Conservation (phyloP, 768 basidiomycete species). For the Leccinum incarnatum region DNA sequence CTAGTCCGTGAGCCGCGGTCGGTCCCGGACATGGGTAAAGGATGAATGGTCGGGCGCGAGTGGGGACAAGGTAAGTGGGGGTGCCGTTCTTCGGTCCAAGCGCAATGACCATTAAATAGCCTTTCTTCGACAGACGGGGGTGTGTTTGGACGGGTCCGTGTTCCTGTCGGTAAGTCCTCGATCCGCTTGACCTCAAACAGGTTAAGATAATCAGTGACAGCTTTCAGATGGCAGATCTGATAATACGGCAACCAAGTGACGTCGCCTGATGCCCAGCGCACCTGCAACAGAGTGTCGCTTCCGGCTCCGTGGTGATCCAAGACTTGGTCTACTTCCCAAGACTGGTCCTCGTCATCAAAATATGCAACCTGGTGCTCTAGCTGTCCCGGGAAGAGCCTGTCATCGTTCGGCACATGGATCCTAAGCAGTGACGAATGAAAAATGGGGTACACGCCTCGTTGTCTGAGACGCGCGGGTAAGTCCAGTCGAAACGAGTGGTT, state of each 20-base stretch:
- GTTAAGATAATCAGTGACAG: neutral
- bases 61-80: too few relatives aligned
- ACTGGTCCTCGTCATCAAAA: constrained; percentile 5
- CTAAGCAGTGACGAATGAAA: constrained; percentile 35
- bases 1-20: too few relatives aligned
- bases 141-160: too few relatives aligned
- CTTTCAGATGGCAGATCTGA: neutral
- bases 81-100: too few relatives aligned
- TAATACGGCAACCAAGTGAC: neutral
- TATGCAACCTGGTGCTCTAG: constrained; percentile 14
- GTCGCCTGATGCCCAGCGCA: neutral
- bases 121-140: too few relatives aligned
- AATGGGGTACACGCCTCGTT: constrained; percentile 25
- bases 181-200: neutral
- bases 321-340: neutral
- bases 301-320: neutral
- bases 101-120: too few relatives aligned
- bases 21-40: too few relatives aligned
- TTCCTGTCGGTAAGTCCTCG: too few relatives aligned
- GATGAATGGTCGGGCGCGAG: too few relatives aligned
- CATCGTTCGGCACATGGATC: constrained; percentile 26
- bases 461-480: constrained; percentile 24
- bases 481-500: constrained; percentile 20
- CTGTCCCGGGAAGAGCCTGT: constrained; percentile 24
- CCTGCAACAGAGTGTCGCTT: neutral